Evolutionary conservation across 208 protist species (phyloP).

Genomic region (Plasmodiophora brassicae): DNA sequence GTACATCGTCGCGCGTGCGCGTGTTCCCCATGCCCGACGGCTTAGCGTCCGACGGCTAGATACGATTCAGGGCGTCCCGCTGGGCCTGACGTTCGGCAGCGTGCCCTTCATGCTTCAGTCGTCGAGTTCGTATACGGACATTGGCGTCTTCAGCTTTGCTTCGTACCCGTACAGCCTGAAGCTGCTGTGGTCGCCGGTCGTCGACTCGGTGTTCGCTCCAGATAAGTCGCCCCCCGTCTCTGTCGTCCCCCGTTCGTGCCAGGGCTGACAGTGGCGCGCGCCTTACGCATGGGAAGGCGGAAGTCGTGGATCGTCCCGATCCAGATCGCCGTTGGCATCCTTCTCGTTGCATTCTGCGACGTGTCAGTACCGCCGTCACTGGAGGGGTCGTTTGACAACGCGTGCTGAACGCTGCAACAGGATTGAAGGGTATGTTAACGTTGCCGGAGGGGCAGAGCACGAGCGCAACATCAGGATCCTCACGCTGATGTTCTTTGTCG

Average conservation of each 20-base stretch:
- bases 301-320: constrained; percentile 29
- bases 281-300: not conserved
- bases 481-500: not conserved
- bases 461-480: not conserved
- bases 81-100: constrained; percentile 14
- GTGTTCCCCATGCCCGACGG: too few relatives aligned
- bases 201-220: not conserved
- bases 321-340: not conserved
- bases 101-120: constrained; percentile 19
- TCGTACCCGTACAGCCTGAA: constrained; percentile 17
- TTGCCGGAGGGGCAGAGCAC: not conserved
- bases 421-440: not conserved
- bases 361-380: not conserved
- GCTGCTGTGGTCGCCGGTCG: not conserved
- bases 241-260: not conserved
- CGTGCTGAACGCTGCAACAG: not conserved
- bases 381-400: not conserved
- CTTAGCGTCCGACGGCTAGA: too few relatives aligned
- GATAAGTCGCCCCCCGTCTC: not conserved
- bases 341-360: not conserved
- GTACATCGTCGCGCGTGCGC: not conserved
- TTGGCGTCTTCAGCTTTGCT: constrained; percentile 25
- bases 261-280: too few relatives aligned
- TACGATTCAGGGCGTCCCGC: constrained; percentile 21
- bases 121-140: not conserved